Evolutionary conservation across 306 rosid genomes (phyloP).

Genomic region (Fragaria ananassa): DNA sequence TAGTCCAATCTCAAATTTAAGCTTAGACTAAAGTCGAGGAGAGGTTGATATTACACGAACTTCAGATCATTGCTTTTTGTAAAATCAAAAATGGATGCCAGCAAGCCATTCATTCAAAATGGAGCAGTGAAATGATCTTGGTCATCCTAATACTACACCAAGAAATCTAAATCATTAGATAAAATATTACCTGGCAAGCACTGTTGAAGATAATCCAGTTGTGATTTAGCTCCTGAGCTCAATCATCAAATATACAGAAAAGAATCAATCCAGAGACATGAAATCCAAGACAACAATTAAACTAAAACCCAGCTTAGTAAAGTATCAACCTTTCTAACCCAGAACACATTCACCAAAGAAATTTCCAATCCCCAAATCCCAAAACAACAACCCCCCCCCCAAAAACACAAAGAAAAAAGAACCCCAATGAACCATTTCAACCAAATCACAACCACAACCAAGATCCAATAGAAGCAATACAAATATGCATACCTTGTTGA

Average conservation of each 20-base stretch:
- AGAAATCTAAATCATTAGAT: conserved; percentile 12
- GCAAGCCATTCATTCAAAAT: not conserved
- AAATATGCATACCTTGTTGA: conserved; percentile 61
- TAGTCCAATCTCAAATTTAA: conserved; percentile 1
- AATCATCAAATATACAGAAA: not conserved
- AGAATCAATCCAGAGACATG: conserved; percentile 21
- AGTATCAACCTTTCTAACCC: conserved; percentile 18
- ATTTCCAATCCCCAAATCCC: not conserved
- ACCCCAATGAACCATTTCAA: conserved; percentile 40
- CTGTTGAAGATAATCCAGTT: conserved; percentile 86
- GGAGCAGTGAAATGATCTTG: not conserved
- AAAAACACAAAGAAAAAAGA: conserved; percentile 22
- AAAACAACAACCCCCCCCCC: conserved; percentile 31
- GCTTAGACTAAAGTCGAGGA: conserved; percentile 17
- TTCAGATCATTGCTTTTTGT: not conserved
- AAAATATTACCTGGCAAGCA: conserved; percentile 75
- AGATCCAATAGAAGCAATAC: conserved; percentile 18
- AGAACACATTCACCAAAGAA: conserved; percentile 15
- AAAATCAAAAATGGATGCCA: not conserved
- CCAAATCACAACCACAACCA: conserved; percentile 29
- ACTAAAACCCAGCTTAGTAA: conserved; percentile 3
- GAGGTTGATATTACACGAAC: conserved; percentile 5
- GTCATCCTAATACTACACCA: conserved; percentile 17
- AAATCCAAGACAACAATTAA: conserved; percentile 6
- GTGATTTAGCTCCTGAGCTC: conserved; percentile 66